These are phyloP conservation scores for Tolypocladium paradoxum DNA, from an alignment of 2,329 filamentous ascomycete genomes.

Conservation along the genomic window DNA sequence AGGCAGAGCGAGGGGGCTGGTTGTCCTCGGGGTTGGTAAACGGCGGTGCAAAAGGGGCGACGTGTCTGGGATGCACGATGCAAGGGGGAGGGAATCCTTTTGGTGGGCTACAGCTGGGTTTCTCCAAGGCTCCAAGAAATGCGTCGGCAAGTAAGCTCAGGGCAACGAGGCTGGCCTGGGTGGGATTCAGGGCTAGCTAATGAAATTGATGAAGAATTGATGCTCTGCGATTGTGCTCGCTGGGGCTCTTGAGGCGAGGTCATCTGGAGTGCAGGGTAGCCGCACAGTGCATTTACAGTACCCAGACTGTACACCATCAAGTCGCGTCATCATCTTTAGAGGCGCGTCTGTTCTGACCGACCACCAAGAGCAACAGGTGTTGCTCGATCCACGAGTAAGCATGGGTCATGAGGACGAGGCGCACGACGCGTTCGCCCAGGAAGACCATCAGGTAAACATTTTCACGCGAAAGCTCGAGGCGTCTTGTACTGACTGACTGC, in stretches of 20 bases:
- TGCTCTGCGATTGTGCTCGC: too few species aligned
- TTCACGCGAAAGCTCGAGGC: not conserved
- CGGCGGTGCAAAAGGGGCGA: constrained; percentile 1
- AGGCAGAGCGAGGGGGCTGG: not conserved
- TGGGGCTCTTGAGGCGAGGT: not conserved
- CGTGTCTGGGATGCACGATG: not conserved
- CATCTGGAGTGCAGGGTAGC: not conserved
- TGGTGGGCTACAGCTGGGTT: not conserved
- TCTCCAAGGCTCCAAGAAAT: not conserved
- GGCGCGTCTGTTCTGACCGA: not conserved
- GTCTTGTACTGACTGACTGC: not conserved
- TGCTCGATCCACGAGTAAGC: not conserved
- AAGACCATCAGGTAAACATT: constrained; percentile 32
- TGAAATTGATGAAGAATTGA: constrained; percentile 6
- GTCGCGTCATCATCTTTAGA: not conserved
- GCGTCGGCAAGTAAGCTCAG: not conserved
- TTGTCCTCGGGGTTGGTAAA: not conserved
- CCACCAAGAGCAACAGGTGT: not conserved
- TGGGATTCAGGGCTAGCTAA: constrained; percentile 1
- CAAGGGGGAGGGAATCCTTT: not conserved
- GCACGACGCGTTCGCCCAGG: constrained; percentile 19
- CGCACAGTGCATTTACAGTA: not conserved
- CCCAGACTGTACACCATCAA: not conserved
- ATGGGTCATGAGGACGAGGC: constrained; percentile 13
- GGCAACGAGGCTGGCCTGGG: not conserved